Conservation (phyloP, 2,329 filamentous ascomycete species). For the Xylaria hypoxylon region DNA sequence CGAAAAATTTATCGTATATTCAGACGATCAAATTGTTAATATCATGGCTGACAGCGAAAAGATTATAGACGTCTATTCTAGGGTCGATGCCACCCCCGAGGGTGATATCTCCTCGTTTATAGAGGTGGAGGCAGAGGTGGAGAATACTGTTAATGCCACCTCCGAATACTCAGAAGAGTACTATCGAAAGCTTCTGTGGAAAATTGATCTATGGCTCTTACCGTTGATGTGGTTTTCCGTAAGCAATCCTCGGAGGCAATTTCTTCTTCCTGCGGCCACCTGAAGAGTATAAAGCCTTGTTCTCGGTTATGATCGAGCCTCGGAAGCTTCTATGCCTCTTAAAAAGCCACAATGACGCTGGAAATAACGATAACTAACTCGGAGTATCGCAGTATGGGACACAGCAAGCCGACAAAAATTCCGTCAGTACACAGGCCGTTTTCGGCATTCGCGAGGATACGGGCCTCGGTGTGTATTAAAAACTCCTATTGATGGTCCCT, state of each 20-base stretch:
- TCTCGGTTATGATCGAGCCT: too few species aligned
- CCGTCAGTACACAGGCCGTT: slow-evolving; percentile 48
- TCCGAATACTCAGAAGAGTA: slow-evolving; percentile 39
- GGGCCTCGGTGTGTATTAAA: slow-evolving; percentile 29
- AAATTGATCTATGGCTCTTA: slow-evolving; percentile 49
- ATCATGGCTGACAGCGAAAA: slow-evolving; percentile 5
- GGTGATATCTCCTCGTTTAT: not conserved
- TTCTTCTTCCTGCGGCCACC: too few species aligned
- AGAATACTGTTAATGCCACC: slow-evolving; percentile 8
- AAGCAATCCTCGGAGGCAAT: too few species aligned
- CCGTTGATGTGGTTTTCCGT: slow-evolving; percentile 49
- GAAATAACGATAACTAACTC: too few species aligned
- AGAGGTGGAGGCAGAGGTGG: not conserved
- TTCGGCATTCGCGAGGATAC: slow-evolving; percentile 50
- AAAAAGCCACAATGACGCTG: too few species aligned
- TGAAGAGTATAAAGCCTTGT: too few species aligned
- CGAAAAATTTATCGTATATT: not conserved
- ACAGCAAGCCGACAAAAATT: slow-evolving; percentile 51
- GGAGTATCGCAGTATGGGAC: slow-evolving; percentile 35
- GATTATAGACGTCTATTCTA: not conserved
- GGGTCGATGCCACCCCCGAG: not conserved
- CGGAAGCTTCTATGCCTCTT: too few species aligned
- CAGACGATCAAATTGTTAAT: not conserved
- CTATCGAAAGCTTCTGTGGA: slow-evolving; percentile 47
- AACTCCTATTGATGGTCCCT: too few species aligned